Evolutionary conservation across 768 basidiomycete species (phyloP).

Genomic region (Pisolithus orientalis): DNA sequence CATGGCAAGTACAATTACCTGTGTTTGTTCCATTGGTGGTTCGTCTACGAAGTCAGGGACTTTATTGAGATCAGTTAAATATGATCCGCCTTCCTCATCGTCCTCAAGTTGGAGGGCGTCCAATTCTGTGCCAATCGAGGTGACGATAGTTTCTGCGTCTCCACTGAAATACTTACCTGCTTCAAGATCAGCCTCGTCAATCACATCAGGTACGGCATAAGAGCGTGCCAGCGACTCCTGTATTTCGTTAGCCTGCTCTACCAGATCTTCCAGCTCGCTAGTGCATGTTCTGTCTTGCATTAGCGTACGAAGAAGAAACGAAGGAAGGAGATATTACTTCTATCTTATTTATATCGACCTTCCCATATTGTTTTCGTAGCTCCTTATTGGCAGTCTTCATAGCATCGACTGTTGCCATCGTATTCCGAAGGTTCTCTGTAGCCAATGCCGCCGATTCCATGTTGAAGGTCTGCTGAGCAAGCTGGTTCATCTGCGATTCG

Average conservation of each 20-base stretch:
- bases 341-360: conserved; percentile 96
- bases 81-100: conserved; percentile 87
- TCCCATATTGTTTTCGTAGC: conserved; percentile 93
- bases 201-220: conserved; percentile 94
- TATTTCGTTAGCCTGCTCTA: conserved; percentile 97
- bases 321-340: conserved; percentile 52
- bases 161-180: conserved; percentile 55
- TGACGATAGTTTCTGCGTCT: not conserved
- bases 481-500: conserved; percentile 84
- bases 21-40: conserved; percentile 61
- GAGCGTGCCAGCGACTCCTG: conserved; percentile 91
- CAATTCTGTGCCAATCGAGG: conserved; percentile 54
- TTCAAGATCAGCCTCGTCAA: conserved; percentile 96
- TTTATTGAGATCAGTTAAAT: conserved; percentile 80
- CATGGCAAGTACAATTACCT: conserved; percentile 36
- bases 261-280: conserved; percentile 96
- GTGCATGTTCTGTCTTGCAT: conserved; percentile 70
- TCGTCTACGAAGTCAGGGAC: conserved; percentile 92
- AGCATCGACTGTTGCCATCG: conserved; percentile 97
- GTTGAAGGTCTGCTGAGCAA: conserved; percentile 94
- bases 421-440: conserved; percentile 97
- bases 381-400: conserved; percentile 97
- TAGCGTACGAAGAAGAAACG: not conserved
- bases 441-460: conserved; percentile 95
- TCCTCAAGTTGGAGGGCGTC: conserved; percentile 90